phyloP scores from a whole-genome alignment of 345 rosid genomes.

The Hevea brasiliensis region DNA sequence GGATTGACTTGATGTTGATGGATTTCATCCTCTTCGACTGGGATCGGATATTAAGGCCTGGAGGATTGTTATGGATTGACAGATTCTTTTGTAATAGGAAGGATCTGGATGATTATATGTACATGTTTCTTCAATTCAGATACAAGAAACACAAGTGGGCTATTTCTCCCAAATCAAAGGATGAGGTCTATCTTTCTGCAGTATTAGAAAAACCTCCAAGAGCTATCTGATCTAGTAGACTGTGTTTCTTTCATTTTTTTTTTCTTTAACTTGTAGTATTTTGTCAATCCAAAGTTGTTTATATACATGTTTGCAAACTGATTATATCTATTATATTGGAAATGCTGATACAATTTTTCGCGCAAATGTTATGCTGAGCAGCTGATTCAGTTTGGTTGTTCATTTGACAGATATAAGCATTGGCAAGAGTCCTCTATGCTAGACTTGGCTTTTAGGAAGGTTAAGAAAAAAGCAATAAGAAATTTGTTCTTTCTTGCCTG shows the following conservation, averaged over 20 bases:
- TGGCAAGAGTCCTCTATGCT: too few species aligned
- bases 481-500: too few species aligned
- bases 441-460: too few species aligned
- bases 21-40: constrained; percentile 82
- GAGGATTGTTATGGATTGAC: constrained; percentile 86
- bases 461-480: too few species aligned
- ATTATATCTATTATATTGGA: background rate
- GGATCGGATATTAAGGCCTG: constrained; percentile 83
- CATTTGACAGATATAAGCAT: too few species aligned
- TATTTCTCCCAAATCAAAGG: constrained; percentile 60
- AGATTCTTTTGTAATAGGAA: constrained; percentile 68
- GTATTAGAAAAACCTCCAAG: constrained; percentile 82
- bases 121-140: constrained; percentile 83
- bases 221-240: constrained; percentile 44
- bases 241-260: background rate
- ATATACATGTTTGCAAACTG: constrained; percentile 1
- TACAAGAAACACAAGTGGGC: constrained; percentile 89
- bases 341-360: background rate
- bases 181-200: constrained; percentile 79
- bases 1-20: constrained; percentile 73
- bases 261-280: background rate
- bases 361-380: too few species aligned
- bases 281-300: background rate
- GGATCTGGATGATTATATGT: constrained; percentile 85
- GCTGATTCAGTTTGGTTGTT: too few species aligned